Base-by-base conservation (phyloP, 2,329 filamentous ascomycete genomes). In the Elsinoe batatas region DNA sequence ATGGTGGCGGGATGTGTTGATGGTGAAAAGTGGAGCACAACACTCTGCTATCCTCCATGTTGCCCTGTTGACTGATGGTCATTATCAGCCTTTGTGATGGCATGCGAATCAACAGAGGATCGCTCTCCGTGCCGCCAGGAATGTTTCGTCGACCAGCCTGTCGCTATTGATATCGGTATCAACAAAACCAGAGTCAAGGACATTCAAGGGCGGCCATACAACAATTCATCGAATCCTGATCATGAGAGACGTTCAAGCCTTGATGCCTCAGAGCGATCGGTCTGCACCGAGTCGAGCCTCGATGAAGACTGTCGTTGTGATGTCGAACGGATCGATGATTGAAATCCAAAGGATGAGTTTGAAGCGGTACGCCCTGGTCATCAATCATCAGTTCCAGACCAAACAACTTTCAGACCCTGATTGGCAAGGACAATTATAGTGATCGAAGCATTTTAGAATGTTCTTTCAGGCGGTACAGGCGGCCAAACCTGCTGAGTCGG, bases 61-160 rank as follows among this genome's bases (percentile, higher is more conserved):
- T 35, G 47, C 47, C 32, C 18, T 51, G 47, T 51, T 51, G 47
- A 51, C 33, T 51, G 33, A n/a, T 33, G 38, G 37, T 22, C 47
- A 51, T 51, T 8, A 3, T 33, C 40, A 15, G 26, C n/a, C 44
- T 8, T 38, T 38, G 36, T 30, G 26, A 30, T 5, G 26, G 26
- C 26, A 30, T 30, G 26, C 8, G 4, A 22, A 20, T 44, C 40
- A 18, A 18, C 40, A 44, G 13, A n/a, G 37, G n/a, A 40, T 40
- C n/a, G 44, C 17, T 13, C 17, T 13, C 17, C 30, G 26, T 35
- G 22, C 26, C 26, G 13, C n/a, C 20, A 20, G n/a, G 12, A 11
- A 11, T 44, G 12, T 15, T 10, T 22, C 5, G 40, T 44, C 18
- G 3, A 22, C n/a, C 15, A 12, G n/a, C 40, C 10, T 13, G 40